Evolutionary conservation across 495 filamentous ascomycete genomes (phyloP).

Genomic region (Penicillium goetzii): DNA sequence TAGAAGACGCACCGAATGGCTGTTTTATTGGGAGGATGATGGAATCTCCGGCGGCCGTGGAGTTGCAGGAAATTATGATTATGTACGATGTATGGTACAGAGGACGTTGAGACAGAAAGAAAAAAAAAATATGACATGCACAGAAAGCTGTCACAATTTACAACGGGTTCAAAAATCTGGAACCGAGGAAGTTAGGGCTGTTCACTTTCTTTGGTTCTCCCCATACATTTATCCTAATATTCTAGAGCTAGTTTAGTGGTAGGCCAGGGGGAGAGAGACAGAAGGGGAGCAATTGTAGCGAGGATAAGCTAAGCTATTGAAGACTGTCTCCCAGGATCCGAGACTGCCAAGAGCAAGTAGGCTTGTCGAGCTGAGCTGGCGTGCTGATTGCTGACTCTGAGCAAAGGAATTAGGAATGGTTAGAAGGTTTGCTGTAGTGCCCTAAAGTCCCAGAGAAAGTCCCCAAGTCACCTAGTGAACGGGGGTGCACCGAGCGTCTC

Average conservation of each 20-base stretch:
- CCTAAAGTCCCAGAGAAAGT: background rate
- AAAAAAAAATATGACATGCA: background rate
- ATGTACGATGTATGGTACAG: background rate
- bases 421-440: background rate
- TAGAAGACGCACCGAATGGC: conserved; percentile 27
- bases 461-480: conserved; percentile 13
- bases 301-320: conserved; percentile 6
- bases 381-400: background rate
- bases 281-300: background rate
- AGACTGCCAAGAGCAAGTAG: conserved; percentile 26
- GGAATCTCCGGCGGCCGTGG: conserved; percentile 6
- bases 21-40: conserved; percentile 8
- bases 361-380: background rate
- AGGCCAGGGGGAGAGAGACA: conserved; percentile 10
- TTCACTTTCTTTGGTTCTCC: conserved; percentile 8
- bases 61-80: conserved; percentile 11
- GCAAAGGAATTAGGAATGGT: background rate
- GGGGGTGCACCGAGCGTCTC: conserved; percentile 28
- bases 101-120: background rate
- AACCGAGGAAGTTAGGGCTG: conserved; percentile 5
- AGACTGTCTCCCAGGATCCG: conserved; percentile 15
- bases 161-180: conserved; percentile 1
- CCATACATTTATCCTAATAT: conserved; percentile 15
- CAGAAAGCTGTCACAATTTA: background rate
- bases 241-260: background rate